Conservation (phyloP, 208 protist species). For the Angomonas ambiguus region DNA sequence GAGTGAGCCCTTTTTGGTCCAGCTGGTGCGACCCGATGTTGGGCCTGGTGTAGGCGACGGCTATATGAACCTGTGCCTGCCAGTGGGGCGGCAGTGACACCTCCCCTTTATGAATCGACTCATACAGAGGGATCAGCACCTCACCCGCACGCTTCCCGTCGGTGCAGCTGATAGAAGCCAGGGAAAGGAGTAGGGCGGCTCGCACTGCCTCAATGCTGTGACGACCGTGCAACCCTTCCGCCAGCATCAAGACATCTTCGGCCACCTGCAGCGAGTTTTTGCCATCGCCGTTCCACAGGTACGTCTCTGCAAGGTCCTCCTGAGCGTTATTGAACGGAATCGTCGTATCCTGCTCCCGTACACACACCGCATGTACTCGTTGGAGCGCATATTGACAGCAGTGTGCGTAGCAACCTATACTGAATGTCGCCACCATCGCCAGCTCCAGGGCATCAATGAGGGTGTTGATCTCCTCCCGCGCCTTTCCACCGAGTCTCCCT, state of each 20-base stretch:
- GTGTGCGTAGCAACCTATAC: conserved; percentile 29
- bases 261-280: conserved; percentile 26
- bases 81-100: conserved; percentile 18
- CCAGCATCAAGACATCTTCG: conserved; percentile 46
- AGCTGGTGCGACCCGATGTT: neutral
- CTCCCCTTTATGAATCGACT: neutral
- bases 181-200: conserved; percentile 5
- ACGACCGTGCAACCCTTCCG: conserved; percentile 26
- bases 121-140: conserved; percentile 13
- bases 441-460: conserved; percentile 39
- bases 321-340: conserved; percentile 37
- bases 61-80: conserved; percentile 38
- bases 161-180: conserved; percentile 1
- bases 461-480: conserved; percentile 18
- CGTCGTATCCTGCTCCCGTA: conserved; percentile 38
- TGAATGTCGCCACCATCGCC: conserved; percentile 20
- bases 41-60: conserved; percentile 17
- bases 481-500: conserved; percentile 20
- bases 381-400: conserved; percentile 46
- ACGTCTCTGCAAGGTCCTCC: conserved; percentile 41
- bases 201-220: conserved; percentile 18
- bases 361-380: conserved; percentile 47
- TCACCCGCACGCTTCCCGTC: conserved; percentile 7
- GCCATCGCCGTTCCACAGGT: conserved; percentile 49
- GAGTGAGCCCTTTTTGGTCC: neutral